These are phyloP conservation scores for Paramecium tetraurelia DNA, from an alignment of 73 alveolate genomes.

Conservation along the genomic window DNA sequence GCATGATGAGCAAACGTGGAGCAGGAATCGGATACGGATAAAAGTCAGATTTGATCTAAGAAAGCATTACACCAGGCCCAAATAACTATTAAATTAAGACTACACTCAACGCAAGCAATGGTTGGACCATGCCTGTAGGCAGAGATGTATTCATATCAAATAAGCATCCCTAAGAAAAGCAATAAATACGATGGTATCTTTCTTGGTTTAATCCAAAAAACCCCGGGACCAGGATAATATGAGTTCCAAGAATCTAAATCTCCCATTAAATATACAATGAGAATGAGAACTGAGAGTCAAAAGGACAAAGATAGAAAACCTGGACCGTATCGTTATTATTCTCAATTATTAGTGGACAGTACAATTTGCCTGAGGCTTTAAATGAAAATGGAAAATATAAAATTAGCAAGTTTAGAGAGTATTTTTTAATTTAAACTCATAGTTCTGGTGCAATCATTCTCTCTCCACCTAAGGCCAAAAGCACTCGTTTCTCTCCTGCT, in stretches of 20 bases:
- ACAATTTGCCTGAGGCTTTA: background rate
- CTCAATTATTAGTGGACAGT: background rate
- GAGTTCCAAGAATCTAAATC: conserved; percentile 1
- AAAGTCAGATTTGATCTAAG: conserved; percentile 18
- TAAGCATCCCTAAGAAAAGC: background rate
- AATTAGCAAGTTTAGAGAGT: conserved; percentile 38
- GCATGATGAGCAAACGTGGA: conserved; percentile 33
- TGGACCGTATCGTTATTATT: conserved; percentile 8
- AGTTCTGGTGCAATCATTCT: conserved; percentile 46
- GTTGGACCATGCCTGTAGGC: conserved; percentile 60
- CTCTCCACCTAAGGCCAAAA: conserved; percentile 4
- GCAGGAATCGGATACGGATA: conserved; percentile 60
- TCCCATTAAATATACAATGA: background rate
- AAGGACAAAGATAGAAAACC: conserved; percentile 2
- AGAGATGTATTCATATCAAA: conserved; percentile 27
- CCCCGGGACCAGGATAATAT: conserved; percentile 62
- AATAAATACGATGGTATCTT: conserved; percentile 46
- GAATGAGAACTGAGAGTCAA: conserved; percentile 45
- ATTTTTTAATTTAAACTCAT: background rate
- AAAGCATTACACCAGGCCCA: conserved; percentile 61
- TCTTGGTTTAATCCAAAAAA: conserved; percentile 20
- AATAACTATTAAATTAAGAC: conserved; percentile 39
- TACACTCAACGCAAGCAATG: conserved; percentile 6
- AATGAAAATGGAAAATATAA: conserved; percentile 29
- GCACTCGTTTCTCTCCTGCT: background rate